Percentiles rank a stretch among this genome's conserved stretches.
Evolutionary conservation across 768 basidiomycete genomes (phyloP).

Genomic region (Lentinula edodes): DNA sequence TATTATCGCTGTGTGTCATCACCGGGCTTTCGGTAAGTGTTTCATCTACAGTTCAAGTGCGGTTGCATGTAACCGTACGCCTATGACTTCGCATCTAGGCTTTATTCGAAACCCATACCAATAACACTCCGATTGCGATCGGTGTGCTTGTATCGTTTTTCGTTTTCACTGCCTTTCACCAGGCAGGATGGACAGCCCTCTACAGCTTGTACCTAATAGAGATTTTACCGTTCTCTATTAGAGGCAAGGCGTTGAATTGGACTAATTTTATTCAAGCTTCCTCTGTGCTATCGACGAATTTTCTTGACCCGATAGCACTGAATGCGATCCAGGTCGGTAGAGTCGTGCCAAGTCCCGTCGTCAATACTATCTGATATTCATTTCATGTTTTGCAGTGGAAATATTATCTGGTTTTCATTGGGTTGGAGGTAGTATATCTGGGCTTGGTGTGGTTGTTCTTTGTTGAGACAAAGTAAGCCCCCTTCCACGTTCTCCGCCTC

Average conservation of each 20-base stretch:
- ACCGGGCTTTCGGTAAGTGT: not conserved
- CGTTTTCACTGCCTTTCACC: not conserved
- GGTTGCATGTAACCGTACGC: no score
- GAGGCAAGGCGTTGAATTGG: not conserved
- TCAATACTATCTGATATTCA: not conserved
- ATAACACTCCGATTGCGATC: not conserved
- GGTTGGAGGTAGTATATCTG: not conserved
- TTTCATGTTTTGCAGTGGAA: not conserved
- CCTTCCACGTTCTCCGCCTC: not conserved
- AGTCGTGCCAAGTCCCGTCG: not conserved
- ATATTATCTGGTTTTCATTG: not conserved
- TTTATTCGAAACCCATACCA: not conserved
- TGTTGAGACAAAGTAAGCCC: not conserved
- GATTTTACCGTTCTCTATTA: not conserved
- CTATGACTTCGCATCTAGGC: not conserved
- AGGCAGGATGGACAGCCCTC: not conserved
- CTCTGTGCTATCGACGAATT: not conserved
- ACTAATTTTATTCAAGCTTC: not conserved
- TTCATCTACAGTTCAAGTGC: not conserved
- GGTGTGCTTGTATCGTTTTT: not conserved
- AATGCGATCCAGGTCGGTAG: not conserved
- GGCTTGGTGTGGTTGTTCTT: not conserved
- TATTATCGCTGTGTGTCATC: not conserved
- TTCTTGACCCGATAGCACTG: not conserved
- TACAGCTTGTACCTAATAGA: not conserved